Base-by-base conservation (phyloP, 768 basidiomycete genomes). In the Aureoboletus auriporus region DNA sequence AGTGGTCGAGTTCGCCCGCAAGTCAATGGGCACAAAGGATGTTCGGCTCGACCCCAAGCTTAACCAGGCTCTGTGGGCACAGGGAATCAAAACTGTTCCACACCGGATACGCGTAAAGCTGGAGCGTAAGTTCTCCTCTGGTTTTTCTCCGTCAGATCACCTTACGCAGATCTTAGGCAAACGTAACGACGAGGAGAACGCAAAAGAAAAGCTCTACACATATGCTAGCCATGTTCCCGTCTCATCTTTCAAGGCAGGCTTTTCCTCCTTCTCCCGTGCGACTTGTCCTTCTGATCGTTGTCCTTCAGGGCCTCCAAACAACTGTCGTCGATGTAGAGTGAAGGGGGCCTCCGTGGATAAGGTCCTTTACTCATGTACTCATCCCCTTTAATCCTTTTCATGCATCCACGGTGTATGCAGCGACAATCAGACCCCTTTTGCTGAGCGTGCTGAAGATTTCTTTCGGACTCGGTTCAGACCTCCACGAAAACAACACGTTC, bases 131-230 rank as follows among this genome's bases (percentile, higher is more conserved):
- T 81, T 49, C 13, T 12, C 8, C 28, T 23, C 38, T 46, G 8
- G 7, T 41, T 6, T 9, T 4, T 3, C 27, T n/a, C 27, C 1
- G 8, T 35, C 30, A 1, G 5, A 4, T 37, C 13, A 17, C 36
- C 47, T 56, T 28, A 60, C 26, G 6, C 12, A 11, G 12, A 28
- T 52, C 13, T 30, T 60, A 93, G 89, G 95, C 63, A 95, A 94
- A 77, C 89, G 96, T 64, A 98, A 98, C 71, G 95, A 99, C 72
- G 94, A 97, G 61, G 95, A 99, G 78, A 88, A 86, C 62, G 95
- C 96, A 50, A 96, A 94, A 76, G 94, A 95, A 79, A 96, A 94
- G 76, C 86, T 96, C 48, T 97, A 75, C 79, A 94, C 90, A 28
- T 91, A 93, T 68, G 93, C 89, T 55, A 81, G 81, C 50, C 80